A percentile compares a stretch with the other conserved stretches of the same genome.
Evolutionary conservation across 176 grass and related monocot species (phyloP).

Genomic region (Puccinellia tenuiflora): DNA sequence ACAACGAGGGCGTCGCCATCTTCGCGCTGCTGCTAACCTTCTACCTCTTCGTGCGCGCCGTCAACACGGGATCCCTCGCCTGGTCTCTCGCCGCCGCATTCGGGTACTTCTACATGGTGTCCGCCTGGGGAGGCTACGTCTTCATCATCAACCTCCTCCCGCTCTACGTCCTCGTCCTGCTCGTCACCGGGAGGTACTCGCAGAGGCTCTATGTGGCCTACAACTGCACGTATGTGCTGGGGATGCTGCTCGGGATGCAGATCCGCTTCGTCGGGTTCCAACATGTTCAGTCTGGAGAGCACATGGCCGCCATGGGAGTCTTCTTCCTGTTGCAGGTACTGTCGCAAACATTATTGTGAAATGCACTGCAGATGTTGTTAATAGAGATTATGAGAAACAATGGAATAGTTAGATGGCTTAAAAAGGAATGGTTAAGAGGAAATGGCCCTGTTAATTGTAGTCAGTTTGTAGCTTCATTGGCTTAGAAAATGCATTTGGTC

Average conservation of each 20-base stretch:
- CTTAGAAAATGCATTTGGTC: neutral
- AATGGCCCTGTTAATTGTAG: too few relatives aligned
- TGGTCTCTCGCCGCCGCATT: slow-evolving; percentile 89
- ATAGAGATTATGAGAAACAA: neutral
- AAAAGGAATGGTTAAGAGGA: too few relatives aligned
- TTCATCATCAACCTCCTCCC: slow-evolving; percentile 99
- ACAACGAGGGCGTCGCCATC: slow-evolving; percentile 96
- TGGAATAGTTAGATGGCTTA: neutral
- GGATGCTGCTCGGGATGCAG: slow-evolving; percentile 97
- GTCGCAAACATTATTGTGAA: neutral
- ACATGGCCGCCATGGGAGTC: slow-evolving; percentile 94
- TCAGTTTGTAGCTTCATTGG: neutral
- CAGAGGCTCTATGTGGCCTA: slow-evolving; percentile 96
- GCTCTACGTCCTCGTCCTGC: slow-evolving; percentile 84
- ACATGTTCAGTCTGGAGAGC: slow-evolving; percentile 96
- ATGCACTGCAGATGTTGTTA: neutral
- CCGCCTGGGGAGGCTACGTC: slow-evolving; percentile 96
- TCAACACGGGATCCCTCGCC: slow-evolving; percentile 87
- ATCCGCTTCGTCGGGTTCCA: slow-evolving; percentile 98
- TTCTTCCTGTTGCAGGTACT: slow-evolving; percentile 95
- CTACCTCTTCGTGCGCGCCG: slow-evolving; percentile 94
- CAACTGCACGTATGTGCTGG: slow-evolving; percentile 89
- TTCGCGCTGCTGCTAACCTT: slow-evolving; percentile 97
- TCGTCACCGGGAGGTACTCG: slow-evolving; percentile 93
- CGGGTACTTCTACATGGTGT: slow-evolving; percentile 99